Evolutionary conservation across 768 basidiomycete genomes (phyloP).

Genomic region (Leccinum boreale): DNA sequence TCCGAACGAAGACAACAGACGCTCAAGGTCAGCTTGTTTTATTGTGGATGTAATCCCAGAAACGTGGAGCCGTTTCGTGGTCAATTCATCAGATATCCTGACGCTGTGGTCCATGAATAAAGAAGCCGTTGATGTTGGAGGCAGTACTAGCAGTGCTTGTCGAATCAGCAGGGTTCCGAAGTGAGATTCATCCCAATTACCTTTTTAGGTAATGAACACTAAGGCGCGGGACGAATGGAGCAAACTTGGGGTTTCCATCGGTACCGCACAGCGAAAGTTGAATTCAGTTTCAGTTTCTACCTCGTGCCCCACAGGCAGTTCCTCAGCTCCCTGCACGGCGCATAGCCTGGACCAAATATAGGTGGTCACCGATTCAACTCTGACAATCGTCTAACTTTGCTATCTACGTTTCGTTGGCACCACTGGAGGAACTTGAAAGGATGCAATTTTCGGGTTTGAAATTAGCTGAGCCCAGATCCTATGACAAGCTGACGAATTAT

Average conservation of each 20-base stretch:
- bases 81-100: conserved; percentile 18
- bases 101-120: background rate
- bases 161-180: no score
- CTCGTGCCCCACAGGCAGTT: no score
- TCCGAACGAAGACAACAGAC: conserved; percentile 63
- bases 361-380: background rate
- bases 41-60: conserved; percentile 74
- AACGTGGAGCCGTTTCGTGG: conserved; percentile 65
- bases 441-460: background rate
- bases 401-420: background rate
- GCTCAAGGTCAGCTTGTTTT: conserved; percentile 50
- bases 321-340: no score
- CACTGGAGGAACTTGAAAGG: background rate
- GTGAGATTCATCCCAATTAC: background rate
- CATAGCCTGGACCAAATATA: no score
- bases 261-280: no score
- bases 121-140: background rate
- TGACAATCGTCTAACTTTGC: background rate
- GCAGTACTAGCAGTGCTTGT: no score
- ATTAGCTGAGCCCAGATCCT: background rate
- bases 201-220: background rate
- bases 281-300: no score
- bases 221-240: no score
- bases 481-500: background rate
- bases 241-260: no score